These are phyloP conservation scores for Cutaneotrichosporon spelunceum DNA, from an alignment of 1,284 basidiomycete species.

Conservation along the genomic window DNA sequence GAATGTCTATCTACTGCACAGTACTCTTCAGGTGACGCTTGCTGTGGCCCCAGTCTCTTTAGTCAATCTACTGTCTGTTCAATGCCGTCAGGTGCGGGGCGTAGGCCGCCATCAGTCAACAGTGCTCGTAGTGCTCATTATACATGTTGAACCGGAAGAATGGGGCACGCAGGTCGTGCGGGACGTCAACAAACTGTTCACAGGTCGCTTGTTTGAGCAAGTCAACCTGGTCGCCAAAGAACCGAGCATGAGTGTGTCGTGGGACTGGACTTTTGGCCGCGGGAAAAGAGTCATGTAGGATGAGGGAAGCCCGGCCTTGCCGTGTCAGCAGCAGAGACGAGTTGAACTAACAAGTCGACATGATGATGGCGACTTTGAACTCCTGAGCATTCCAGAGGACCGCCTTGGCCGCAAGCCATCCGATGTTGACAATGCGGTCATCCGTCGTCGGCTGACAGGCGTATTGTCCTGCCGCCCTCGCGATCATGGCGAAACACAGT, in stretches of 20 bases:
- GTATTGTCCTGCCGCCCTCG: neutral
- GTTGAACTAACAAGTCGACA: neutral
- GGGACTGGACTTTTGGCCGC: neutral
- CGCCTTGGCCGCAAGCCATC: neutral
- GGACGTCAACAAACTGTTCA: neutral
- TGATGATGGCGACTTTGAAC: neutral
- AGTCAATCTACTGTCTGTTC: neutral
- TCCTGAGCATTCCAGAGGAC: conserved; percentile 1
- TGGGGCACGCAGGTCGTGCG: neutral
- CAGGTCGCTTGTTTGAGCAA: neutral
- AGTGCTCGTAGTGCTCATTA: neutral
- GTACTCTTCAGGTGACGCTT: neutral
- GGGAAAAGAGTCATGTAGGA: neutral
- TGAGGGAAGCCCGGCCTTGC: neutral
- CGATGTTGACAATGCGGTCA: neutral
- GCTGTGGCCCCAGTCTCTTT: neutral
- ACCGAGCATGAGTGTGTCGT: neutral
- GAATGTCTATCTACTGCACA: neutral
- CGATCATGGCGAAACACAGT: neutral
- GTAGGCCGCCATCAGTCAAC: neutral
- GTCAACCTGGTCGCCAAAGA: neutral
- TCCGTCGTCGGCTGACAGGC: no score
- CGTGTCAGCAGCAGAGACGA: neutral
- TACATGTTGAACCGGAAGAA: conserved; percentile 4
- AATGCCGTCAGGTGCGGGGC: no score